Base-by-base conservation (phyloP, 1,139 yeast genomes). In the Sugiyamaella sp. region DNA sequence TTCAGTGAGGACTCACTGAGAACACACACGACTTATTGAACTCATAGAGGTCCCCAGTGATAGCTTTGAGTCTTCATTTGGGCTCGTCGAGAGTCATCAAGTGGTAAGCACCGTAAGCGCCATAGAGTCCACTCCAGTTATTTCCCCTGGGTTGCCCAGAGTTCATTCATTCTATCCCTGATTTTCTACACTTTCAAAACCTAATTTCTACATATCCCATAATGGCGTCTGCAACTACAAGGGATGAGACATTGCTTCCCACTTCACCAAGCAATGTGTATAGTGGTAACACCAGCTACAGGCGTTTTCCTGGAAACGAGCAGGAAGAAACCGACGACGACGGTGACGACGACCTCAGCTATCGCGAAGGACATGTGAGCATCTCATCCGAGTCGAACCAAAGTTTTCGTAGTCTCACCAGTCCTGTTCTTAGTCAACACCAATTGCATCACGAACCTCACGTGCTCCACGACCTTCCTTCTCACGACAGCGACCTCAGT, bases 171-270 rank as follows among this genome's bases (percentile, higher is more conserved):
- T n/a, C n/a, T n/a, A n/a, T n/a, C n/a, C n/a, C n/a, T n/a, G n/a
- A n/a, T n/a, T n/a, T n/a, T n/a, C n/a, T n/a, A n/a, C n/a, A n/a
- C n/a, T n/a, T n/a, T n/a, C 29, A 24, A 24, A 29, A 29, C 35
- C 14, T 29, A 29, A 38, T 21, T 39, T 19, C 20, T 21, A 16
- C 14, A 5, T 19, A 12, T 9, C 22, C 35, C 27, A 3, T 41
- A 14, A 41, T 41, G 45, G 27, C 22, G 9, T 14, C 35, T 16
- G 6, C 27, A 41, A n/a, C 12, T 41, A 2, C 45, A 24, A 25
- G 38, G 3, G 38, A 25, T 43, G 46, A 43, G 46, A 32, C 38
- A 29, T 43, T 43, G 46, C 16, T 43, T 3, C 17, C 32, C 24
- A 29, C 46, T 16, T 32, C 46, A 4, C 32, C 46, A 9, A 29